A percentile compares a stretch with the other conserved stretches of the same genome.
phyloP scores from a whole-genome alignment of 2,329 filamentous ascomycete species.

The Pyricularia grisea region DNA sequence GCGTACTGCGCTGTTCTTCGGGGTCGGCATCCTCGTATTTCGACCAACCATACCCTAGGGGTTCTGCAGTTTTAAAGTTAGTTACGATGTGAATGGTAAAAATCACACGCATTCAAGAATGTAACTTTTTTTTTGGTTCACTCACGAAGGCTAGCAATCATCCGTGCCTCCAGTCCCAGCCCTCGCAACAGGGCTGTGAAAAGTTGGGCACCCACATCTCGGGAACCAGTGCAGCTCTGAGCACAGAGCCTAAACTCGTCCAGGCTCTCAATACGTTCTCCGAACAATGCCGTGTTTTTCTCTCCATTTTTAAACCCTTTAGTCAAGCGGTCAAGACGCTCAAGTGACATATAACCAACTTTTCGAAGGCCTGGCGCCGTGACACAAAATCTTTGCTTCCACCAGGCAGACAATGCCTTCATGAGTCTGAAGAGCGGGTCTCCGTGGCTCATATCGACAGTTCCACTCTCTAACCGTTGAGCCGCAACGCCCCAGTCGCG shows the following conservation, averaged over 20 bases:
- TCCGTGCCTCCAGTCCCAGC: conserved; percentile 69
- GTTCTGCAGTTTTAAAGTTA: conserved; percentile 30
- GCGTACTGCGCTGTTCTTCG: conserved; percentile 25
- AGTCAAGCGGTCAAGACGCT: conserved; percentile 63
- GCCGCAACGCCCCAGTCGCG: conserved; percentile 64
- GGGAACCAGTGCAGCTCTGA: conserved; percentile 64
- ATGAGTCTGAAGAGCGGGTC: conserved; percentile 74
- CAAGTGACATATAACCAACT: conserved; percentile 74
- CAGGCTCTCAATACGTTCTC: conserved; percentile 62
- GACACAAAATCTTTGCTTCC: conserved; percentile 75
- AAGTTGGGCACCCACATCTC: conserved; percentile 80
- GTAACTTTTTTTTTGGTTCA: neutral
- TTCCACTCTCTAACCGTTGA: conserved; percentile 57
- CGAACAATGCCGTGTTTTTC: conserved; percentile 51
- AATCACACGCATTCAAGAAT: neutral
- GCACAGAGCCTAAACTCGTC: conserved; percentile 62
- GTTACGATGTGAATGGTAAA: neutral
- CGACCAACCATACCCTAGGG: conserved; percentile 83
- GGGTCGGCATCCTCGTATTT: conserved; percentile 69
- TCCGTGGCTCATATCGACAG: conserved; percentile 69
- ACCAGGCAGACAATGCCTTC: conserved; percentile 70
- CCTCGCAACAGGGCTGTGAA: conserved; percentile 80
- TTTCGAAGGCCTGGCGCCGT: conserved; percentile 79
- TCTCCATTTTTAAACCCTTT: conserved; percentile 57
- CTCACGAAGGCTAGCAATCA: conserved; percentile 66